Evolutionary conservation across 371 early-diverging fungal genomes (phyloP).

Genomic region (Parasitella parasitica): DNA sequence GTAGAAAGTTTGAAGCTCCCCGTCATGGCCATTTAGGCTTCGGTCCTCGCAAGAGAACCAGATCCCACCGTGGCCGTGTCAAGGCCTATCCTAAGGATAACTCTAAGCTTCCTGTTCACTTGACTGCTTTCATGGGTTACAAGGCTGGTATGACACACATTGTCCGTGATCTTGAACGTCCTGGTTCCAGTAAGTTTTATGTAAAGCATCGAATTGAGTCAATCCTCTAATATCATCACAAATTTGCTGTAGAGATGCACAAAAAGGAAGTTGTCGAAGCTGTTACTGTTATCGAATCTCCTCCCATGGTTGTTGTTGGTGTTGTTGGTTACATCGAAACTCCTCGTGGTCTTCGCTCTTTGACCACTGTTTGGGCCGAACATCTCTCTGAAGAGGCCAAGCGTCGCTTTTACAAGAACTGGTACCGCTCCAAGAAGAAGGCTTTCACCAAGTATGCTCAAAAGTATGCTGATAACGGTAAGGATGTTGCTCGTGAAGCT

Average conservation of each 20-base stretch:
- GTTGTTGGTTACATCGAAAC: slow-evolving; percentile 99
- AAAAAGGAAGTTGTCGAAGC: slow-evolving; percentile 99
- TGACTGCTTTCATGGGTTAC: slow-evolving; percentile 99
- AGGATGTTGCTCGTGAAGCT: slow-evolving; percentile 89
- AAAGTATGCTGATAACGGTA: slow-evolving; percentile 92
- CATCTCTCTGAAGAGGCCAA: slow-evolving; percentile 97
- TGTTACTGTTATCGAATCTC: slow-evolving; percentile 98
- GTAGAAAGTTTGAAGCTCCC: slow-evolving; percentile 62
- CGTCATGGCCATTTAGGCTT: slow-evolving; percentile 99
- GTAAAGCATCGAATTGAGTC: background rate
- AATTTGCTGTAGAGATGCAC: slow-evolving; percentile 78
- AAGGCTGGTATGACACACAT: slow-evolving; percentile 99
- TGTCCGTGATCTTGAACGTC: slow-evolving; percentile 97
- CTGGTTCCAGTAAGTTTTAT: slow-evolving; percentile 68
- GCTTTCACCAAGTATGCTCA: slow-evolving; percentile 98
- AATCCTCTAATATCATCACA: background rate
- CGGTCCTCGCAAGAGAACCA: slow-evolving; percentile 98
- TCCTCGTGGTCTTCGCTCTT: slow-evolving; percentile 95
- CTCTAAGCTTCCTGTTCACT: slow-evolving; percentile 92
- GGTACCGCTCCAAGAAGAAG: slow-evolving; percentile 99
- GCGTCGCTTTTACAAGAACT: slow-evolving; percentile 99
- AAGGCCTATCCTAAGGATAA: slow-evolving; percentile 99
- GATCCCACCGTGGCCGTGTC: slow-evolving; percentile 93
- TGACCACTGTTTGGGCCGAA: slow-evolving; percentile 99
- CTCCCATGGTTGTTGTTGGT: slow-evolving; percentile 98